phyloP scores from a whole-genome alignment of 1,284 basidiomycete genomes.

The Rhodotorula sp. region DNA sequence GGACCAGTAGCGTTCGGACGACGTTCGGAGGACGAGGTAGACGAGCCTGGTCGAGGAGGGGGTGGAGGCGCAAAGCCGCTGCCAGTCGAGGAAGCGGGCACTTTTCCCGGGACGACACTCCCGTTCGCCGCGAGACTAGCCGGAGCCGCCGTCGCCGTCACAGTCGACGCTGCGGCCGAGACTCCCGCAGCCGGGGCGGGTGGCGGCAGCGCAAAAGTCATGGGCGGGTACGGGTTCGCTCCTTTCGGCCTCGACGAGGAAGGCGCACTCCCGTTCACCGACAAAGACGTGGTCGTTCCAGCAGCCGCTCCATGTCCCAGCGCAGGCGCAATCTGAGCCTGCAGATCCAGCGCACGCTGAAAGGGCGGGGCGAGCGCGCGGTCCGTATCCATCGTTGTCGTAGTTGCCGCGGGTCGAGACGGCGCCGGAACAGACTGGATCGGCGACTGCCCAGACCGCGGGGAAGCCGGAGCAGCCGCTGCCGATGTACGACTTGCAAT shows the following conservation, averaged over 20 bases:
- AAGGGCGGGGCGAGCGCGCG: conserved; percentile 38
- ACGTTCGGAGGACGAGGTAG: no score
- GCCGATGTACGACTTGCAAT: not conserved
- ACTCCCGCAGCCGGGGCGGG: not conserved
- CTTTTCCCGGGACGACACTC: no score
- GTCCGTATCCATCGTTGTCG: conserved; percentile 4
- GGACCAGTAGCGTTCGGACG: no score
- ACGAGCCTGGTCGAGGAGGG: no score
- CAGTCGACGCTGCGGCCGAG: no score
- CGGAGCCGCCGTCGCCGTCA: not conserved
- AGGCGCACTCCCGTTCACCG: not conserved
- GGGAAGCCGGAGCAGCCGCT: no score
- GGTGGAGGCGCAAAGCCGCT: not conserved
- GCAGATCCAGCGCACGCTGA: conserved; percentile 22
- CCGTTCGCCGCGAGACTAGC: not conserved
- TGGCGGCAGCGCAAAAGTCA: not conserved
- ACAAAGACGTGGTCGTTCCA: not conserved
- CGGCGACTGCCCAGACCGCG: not conserved
- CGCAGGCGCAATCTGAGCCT: conserved; percentile 26
- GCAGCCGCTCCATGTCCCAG: not conserved
- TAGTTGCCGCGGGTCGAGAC: not conserved
- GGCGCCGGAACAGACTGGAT: not conserved
- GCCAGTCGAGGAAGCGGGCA: not conserved
- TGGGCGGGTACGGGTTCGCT: conserved; percentile 1
- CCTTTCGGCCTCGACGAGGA: not conserved